These are phyloP conservation scores for Fusarium torreyae DNA, from an alignment of 2,329 filamentous ascomycete genomes.

Conservation along the genomic window DNA sequence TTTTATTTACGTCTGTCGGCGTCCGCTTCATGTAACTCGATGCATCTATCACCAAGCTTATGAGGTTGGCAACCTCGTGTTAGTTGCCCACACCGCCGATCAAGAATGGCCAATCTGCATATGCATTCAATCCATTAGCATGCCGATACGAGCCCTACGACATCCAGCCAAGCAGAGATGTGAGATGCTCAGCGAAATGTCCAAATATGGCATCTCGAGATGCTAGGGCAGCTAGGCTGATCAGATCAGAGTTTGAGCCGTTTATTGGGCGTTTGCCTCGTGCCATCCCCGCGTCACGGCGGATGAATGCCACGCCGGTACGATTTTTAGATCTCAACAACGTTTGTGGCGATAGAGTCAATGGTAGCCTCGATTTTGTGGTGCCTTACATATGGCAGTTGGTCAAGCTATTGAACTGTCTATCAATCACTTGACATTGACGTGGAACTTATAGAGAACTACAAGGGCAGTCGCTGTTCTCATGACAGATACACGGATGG, in stretches of 20 bases:
- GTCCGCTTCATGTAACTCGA: slow-evolving; percentile 38
- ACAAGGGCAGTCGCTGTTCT: background rate
- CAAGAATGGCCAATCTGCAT: slow-evolving; percentile 30
- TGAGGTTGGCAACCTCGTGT: slow-evolving; percentile 37
- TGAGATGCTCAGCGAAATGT: slow-evolving; percentile 9
- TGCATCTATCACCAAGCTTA: slow-evolving; percentile 16
- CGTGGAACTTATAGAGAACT: background rate
- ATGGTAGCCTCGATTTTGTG: slow-evolving; percentile 4
- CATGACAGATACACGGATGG: slow-evolving; percentile 9
- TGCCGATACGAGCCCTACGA: slow-evolving; percentile 43
- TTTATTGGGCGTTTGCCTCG: slow-evolving; percentile 18
- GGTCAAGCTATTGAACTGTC: slow-evolving; percentile 4
- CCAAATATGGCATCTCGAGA: slow-evolving; percentile 35
- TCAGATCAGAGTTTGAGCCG: slow-evolving; percentile 34
- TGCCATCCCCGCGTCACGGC: slow-evolving; percentile 18
- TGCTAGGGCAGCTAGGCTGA: slow-evolving; percentile 29
- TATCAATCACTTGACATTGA: slow-evolving; percentile 18
- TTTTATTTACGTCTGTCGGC: slow-evolving; percentile 23
- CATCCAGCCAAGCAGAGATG: slow-evolving; percentile 22
- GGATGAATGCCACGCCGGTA: slow-evolving; percentile 10
- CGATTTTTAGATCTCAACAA: slow-evolving; percentile 1
- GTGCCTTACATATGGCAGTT: background rate
- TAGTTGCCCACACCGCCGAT: slow-evolving; percentile 32
- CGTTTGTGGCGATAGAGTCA: slow-evolving; percentile 10
- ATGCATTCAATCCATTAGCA: slow-evolving; percentile 29